Evolutionary conservation across 495 filamentous ascomycete species (phyloP), one percentile per base, ranked within the genome.

Genomic region (Aspergillus bertholletiae): DNA sequence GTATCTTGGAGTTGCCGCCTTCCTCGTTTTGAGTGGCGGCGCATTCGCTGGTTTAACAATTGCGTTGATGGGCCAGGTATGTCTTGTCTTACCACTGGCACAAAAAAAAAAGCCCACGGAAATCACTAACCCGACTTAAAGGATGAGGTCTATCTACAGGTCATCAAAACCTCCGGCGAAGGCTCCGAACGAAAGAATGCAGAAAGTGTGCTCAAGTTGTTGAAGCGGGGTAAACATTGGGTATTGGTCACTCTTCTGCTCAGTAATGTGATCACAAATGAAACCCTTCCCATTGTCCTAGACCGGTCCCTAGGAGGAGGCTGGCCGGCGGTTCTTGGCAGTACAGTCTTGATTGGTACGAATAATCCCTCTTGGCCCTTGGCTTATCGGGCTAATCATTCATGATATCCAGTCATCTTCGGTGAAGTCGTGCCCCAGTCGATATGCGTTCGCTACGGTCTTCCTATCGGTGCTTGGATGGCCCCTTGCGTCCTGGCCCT

Each of bases 11-110:
- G 71, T 88, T 41, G 87, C 87, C 5, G 75, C 86, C 21, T 75
- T 83, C 26, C 78, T 98, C 39, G 93, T 97, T 9, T 77, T 97
- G 52, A 77, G 86, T 4, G 94, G 94, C 43, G 94, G 94, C 30
- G 89, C 88, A n/a, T 98, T 98, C 72, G 95, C 94, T 12, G 94
- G 94, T 24, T 76, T 98, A 65, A 98, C 94, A 32, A 95, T 98
- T 65, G 94, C 94, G 71, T 85, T 81, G 61, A 81, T 81, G 79
- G 79, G 79, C 51, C 78, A 81, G 66, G 68, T 71, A 61, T 20
- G 39, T 35, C 9, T 46, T 20, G 21, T n/a, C n/a, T n/a, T n/a
- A n/a, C n/a, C n/a, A n/a, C n/a, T n/a, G n/a, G n/a, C n/a, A n/a
- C n/a, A n/a, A n/a, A n/a, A n/a, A n/a, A n/a, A n/a, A n/a, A n/a